phyloP scores from a whole-genome alignment of 164 flowering plant genomes.

The Pachysandra terminalis region DNA sequence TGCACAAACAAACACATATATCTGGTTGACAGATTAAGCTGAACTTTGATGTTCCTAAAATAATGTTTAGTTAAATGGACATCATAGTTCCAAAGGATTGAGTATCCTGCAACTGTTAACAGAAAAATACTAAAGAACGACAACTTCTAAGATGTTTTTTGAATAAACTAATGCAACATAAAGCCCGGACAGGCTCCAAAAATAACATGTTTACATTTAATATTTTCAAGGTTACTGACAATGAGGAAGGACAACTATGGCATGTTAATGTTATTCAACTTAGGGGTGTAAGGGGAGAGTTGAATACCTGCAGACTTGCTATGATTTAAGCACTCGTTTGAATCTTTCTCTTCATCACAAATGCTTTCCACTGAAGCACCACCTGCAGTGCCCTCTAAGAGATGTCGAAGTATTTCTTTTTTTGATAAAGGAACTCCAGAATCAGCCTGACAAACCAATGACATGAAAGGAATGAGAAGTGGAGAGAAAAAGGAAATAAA shows the following conservation, averaged over 20 bases:
- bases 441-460: conserved; percentile 59
- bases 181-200: neutral
- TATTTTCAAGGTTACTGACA: neutral
- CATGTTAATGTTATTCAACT: neutral
- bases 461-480: too few relatives aligned
- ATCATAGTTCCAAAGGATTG: too few relatives aligned
- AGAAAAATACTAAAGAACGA: neutral
- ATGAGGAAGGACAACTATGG: neutral
- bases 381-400: conserved; percentile 75
- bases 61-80: too few relatives aligned
- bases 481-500: too few relatives aligned
- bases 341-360: conserved; percentile 41
- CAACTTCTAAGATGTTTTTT: neutral
- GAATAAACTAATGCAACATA: too few relatives aligned
- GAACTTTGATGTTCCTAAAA: too few relatives aligned
- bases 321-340: conserved; percentile 15
- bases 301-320: conserved; percentile 30
- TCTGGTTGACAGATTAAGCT: too few relatives aligned
- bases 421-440: conserved; percentile 54
- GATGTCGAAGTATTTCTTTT: conserved; percentile 37
- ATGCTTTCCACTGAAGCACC: conserved; percentile 42
- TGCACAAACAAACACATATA: too few relatives aligned
- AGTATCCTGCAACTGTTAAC: too few relatives aligned
- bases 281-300: neutral
- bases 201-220: neutral